These are phyloP conservation scores for Berkeleyomyces rouxiae DNA, from an alignment of 2,329 filamentous ascomycete genomes.

Conservation along the genomic window DNA sequence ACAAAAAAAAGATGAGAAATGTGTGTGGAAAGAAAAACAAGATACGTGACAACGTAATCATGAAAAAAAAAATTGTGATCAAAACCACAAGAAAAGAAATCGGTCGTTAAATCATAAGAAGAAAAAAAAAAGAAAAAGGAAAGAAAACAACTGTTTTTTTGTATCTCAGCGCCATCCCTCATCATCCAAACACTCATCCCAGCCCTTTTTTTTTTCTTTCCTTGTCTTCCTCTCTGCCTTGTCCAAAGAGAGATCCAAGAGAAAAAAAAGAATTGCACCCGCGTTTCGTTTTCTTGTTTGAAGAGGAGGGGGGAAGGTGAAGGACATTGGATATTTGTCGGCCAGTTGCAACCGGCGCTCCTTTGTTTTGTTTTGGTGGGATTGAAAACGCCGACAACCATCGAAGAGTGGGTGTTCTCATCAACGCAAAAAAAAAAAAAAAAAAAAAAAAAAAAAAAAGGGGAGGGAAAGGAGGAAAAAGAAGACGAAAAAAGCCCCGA, in stretches of 20 bases:
- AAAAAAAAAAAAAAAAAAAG: constrained; percentile 14
- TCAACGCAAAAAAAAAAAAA: constrained; percentile 15
- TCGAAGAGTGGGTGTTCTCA: too few species aligned
- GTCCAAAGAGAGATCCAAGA: constrained; percentile 2
- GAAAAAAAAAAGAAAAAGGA: neutral
- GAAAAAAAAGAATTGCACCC: neutral
- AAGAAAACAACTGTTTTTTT: neutral
- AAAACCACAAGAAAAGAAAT: constrained; percentile 15
- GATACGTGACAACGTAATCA: constrained; percentile 10
- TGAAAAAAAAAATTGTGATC: constrained; percentile 1
- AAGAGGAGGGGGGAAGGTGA: constrained; percentile 20
- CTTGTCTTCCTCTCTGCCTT: neutral
- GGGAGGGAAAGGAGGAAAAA: too few species aligned
- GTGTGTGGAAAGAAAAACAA: constrained; percentile 12
- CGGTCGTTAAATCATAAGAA: neutral
- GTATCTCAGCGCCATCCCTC: neutral
- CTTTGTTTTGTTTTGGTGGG: neutral
- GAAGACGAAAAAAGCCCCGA: constrained; percentile 15
- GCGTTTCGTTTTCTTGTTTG: neutral
- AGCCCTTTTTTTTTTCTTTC: too few species aligned
- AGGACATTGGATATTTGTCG: constrained; percentile 20
- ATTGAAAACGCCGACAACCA: neutral
- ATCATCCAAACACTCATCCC: constrained; percentile 4
- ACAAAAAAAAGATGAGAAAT: constrained; percentile 13
- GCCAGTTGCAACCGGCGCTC: constrained; percentile 15